Evolutionary conservation across 768 basidiomycete genomes (phyloP).

Genomic region (Suillus alpinus): DNA sequence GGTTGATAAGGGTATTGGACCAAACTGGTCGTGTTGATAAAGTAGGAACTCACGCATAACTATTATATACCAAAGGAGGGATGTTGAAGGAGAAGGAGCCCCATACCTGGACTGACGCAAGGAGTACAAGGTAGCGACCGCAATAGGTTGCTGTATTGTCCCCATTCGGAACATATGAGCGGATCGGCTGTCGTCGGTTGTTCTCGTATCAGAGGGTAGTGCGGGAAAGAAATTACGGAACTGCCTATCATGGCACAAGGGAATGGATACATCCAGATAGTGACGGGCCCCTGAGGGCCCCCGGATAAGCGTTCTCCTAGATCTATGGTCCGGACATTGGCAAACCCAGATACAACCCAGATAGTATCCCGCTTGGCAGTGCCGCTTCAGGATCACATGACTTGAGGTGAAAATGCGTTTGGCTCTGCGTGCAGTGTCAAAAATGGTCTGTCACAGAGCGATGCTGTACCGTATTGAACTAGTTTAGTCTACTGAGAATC

Average conservation of each 20-base stretch:
- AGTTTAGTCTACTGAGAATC: no score
- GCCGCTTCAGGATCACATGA: no score
- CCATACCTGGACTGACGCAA: conserved; percentile 5
- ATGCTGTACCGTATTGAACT: no score
- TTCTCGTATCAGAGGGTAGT: background rate
- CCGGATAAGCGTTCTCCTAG: background rate
- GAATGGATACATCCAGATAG: background rate
- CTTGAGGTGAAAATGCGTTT: no score
- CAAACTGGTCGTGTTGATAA: conserved; percentile 14
- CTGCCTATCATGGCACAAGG: conserved; percentile 13
- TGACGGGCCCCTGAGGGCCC: no score
- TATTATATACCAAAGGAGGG: conserved; percentile 26
- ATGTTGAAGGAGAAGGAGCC: conserved; percentile 3
- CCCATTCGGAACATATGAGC: conserved; percentile 13
- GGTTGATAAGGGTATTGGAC: conserved; percentile 8
- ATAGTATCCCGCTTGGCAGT: no score
- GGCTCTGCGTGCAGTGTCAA: no score
- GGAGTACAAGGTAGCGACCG: conserved; percentile 27
- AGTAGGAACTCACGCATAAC: conserved; percentile 6
- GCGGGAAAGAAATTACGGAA: conserved; percentile 1
- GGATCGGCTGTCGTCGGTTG: background rate
- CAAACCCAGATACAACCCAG: no score
- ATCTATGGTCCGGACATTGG: no score
- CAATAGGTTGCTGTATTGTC: conserved; percentile 19
- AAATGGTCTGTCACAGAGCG: no score